phyloP scores from a whole-genome alignment of 2,329 filamentous ascomycete genomes.

The Chrysoporthe deuterocubensis region DNA sequence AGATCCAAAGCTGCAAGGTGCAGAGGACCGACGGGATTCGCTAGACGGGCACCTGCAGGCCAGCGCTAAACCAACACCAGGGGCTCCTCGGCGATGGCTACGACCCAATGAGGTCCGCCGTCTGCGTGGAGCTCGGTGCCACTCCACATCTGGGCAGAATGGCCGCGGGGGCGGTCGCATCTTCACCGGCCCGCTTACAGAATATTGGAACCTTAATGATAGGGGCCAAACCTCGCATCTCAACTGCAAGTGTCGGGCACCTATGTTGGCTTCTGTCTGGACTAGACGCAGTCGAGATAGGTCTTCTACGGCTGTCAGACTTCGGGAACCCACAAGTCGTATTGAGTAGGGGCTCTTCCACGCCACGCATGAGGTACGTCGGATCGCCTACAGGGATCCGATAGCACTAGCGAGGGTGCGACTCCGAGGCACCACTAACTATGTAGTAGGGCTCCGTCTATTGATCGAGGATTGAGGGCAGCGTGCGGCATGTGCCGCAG shows the following conservation, averaged over 20 bases:
- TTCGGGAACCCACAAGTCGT: background rate
- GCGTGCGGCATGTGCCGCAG: too few species aligned
- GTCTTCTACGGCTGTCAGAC: background rate
- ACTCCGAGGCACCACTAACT: background rate
- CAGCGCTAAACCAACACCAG: conserved; percentile 19
- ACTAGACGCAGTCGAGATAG: background rate
- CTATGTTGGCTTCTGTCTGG: background rate
- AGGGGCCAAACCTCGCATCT: conserved; percentile 6
- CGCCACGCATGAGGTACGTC: background rate
- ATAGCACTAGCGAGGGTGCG: background rate
- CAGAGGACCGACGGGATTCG: conserved; percentile 24
- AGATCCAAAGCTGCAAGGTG: conserved; percentile 25
- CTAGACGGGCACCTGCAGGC: conserved; percentile 10
- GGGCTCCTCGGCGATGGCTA: conserved; percentile 14
- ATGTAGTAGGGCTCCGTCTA: background rate
- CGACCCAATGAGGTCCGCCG: conserved; percentile 22
- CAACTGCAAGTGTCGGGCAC: background rate
- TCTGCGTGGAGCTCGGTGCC: background rate
- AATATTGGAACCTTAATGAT: background rate
- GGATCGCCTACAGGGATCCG: background rate
- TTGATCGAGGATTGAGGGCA: background rate
- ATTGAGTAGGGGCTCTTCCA: background rate
- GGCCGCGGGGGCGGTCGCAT: background rate
- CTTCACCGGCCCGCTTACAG: background rate
- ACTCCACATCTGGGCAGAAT: background rate